Evolutionary conservation across 225 moss, liverwort and hornwort genomes (phyloP).

Genomic region (Bryoerythrophyllum caledonicum): DNA sequence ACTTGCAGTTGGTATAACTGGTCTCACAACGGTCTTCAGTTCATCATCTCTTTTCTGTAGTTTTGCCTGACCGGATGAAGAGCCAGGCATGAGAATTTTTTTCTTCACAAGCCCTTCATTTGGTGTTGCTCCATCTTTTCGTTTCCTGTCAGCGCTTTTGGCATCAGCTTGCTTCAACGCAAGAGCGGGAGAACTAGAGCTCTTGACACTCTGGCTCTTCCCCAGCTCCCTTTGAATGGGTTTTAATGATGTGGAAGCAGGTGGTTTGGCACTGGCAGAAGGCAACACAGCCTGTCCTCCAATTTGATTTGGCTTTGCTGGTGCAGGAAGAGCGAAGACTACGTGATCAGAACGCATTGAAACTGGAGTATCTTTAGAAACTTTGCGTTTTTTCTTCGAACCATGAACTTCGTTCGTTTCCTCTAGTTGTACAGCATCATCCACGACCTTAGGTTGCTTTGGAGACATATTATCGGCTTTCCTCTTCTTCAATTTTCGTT

Average conservation of each 20-base stretch:
- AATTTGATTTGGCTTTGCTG: neutral
- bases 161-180: neutral
- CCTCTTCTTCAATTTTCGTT: conserved; percentile 20
- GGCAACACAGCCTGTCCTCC: neutral
- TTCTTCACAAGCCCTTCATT: neutral
- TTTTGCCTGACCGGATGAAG: conserved; percentile 2
- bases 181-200: neutral
- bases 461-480: neutral
- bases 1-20: neutral
- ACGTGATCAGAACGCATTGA: neutral
- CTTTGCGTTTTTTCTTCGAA: conserved; percentile 18
- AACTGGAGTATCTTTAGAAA: neutral
- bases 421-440: neutral
- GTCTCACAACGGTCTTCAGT: neutral
- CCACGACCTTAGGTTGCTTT: conserved; percentile 6
- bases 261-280: conserved; percentile 1
- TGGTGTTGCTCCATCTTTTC: conserved; percentile 6
- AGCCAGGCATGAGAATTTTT: neutral
- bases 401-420: neutral
- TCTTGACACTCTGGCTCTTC: neutral
- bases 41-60: conserved; percentile 7
- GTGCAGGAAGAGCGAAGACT: conserved; percentile 23
- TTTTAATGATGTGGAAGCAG: neutral
- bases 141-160: conserved; percentile 5
- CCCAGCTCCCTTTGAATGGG: neutral